These are phyloP conservation scores for Tolypocladium tropicale DNA, from an alignment of 2,329 filamentous ascomycete species.

Conservation along the genomic window DNA sequence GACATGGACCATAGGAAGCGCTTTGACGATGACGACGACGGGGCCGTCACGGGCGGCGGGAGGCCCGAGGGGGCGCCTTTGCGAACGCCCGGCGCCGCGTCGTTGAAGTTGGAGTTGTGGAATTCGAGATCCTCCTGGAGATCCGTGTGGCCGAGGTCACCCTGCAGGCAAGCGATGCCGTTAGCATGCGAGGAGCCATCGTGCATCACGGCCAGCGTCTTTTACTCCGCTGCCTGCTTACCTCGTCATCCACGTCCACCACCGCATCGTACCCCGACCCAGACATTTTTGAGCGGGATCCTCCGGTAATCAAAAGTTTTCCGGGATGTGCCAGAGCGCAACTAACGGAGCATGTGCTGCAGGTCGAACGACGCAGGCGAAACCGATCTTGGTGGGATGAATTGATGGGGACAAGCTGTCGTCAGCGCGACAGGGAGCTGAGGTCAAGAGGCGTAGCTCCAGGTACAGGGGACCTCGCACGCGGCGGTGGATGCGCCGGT, in stretches of 20 bases:
- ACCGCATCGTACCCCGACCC: conserved; percentile 94
- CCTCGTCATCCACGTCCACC: conserved; percentile 94
- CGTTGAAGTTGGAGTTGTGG: conserved; percentile 81
- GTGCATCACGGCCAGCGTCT: background rate
- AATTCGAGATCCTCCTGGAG: conserved; percentile 99
- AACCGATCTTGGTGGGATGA: background rate
- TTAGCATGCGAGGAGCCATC: background rate
- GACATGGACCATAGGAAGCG: conserved; percentile 84
- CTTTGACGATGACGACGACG: conserved; percentile 48
- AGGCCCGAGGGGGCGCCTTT: conserved; percentile 41
- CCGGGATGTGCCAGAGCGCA: background rate
- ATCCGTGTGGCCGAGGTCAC: conserved; percentile 95
- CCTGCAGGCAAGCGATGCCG: conserved; percentile 39
- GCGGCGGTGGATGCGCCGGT: background rate
- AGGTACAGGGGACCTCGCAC: background rate
- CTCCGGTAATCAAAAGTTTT: background rate
- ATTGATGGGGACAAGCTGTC: conserved; percentile 19
- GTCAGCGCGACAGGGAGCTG: background rate
- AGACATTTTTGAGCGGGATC: conserved; percentile 45
- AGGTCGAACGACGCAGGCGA: background rate
- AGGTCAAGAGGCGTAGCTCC: background rate
- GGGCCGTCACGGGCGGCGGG: conserved; percentile 46
- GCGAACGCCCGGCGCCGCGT: conserved; percentile 37
- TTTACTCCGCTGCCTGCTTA: conserved; percentile 24
- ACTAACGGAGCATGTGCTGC: background rate